These are phyloP conservation scores for Vigna angularis DNA, from an alignment of 306 rosid genomes.

Conservation along the genomic window DNA sequence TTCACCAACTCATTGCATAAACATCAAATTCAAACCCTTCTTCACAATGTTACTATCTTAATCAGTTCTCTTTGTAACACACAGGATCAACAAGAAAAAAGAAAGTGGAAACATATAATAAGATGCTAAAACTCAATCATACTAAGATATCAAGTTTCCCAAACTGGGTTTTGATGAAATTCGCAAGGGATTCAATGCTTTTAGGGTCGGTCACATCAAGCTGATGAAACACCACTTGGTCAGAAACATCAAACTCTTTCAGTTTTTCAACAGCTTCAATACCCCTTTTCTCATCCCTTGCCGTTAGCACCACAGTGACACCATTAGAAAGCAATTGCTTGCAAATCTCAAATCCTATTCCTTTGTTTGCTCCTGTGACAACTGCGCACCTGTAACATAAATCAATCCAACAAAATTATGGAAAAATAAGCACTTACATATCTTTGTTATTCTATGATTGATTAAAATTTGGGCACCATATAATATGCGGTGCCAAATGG, in stretches of 20 bases:
- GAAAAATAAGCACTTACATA: neutral
- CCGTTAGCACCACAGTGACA: too few species aligned
- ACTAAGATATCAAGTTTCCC: conserved; percentile 55
- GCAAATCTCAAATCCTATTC: too few species aligned
- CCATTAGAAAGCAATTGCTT: too few species aligned
- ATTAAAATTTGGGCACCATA: neutral
- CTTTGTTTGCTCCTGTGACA: too few species aligned
- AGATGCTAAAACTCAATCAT: neutral
- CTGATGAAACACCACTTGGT: conserved; percentile 35
- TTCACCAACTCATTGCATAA: neutral
- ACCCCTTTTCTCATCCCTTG: too few species aligned
- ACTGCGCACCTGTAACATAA: too few species aligned
- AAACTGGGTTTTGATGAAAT: conserved; percentile 38
- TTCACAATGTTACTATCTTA: neutral
- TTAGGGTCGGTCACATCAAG: conserved; percentile 41
- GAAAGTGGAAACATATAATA: neutral
- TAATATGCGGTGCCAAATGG: too few species aligned
- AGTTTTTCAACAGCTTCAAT: too few species aligned
- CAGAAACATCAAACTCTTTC: too few species aligned
- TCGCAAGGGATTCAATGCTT: conserved; percentile 38
- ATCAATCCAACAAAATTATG: neutral
- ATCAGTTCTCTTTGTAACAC: neutral
- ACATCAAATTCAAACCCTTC: neutral
- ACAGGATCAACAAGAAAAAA: neutral
- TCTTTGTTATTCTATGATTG: neutral